These are phyloP conservation scores for Eimeria maxima DNA, from an alignment of 169 alveolate genomes.

Conservation along the genomic window DNA sequence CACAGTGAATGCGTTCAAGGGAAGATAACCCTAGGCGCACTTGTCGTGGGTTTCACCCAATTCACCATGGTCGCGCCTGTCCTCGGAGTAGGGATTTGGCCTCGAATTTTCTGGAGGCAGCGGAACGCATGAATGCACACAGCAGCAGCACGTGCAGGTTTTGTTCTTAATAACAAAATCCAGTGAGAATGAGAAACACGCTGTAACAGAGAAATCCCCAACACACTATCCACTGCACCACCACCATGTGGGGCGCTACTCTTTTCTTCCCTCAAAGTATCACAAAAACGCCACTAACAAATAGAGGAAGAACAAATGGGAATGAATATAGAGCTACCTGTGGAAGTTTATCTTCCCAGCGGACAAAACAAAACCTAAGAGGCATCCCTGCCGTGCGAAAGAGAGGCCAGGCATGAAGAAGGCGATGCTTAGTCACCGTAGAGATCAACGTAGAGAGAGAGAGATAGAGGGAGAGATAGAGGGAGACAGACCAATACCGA, in stretches of 20 bases:
- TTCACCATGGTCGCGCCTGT: constrained; percentile 67
- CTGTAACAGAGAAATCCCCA: background rate
- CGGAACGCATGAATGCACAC: background rate
- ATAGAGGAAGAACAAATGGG: background rate
- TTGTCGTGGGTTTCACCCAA: constrained; percentile 56
- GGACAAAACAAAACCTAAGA: background rate
- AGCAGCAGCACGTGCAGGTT: constrained; percentile 1
- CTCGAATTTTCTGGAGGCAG: constrained; percentile 35
- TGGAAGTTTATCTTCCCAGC: background rate
- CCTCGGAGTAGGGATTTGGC: constrained; percentile 69
- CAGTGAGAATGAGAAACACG: background rate
- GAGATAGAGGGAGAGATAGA: no score
- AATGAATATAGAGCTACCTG: background rate
- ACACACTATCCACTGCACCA: background rate
- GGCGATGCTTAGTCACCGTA: no score
- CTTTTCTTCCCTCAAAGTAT: background rate
- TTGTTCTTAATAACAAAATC: background rate
- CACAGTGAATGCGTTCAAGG: background rate
- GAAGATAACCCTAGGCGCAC: constrained; percentile 11
- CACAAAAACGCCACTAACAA: background rate
- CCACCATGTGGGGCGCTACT: background rate
- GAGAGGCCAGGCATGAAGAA: background rate
- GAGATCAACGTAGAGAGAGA: no score
- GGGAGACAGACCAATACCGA: no score
- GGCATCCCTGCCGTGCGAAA: background rate